Percentiles rank a stretch among this genome's conserved stretches.
Evolutionary conservation across 2,329 filamentous ascomycete genomes (phyloP).

Genomic region (Bisporella sp.): DNA sequence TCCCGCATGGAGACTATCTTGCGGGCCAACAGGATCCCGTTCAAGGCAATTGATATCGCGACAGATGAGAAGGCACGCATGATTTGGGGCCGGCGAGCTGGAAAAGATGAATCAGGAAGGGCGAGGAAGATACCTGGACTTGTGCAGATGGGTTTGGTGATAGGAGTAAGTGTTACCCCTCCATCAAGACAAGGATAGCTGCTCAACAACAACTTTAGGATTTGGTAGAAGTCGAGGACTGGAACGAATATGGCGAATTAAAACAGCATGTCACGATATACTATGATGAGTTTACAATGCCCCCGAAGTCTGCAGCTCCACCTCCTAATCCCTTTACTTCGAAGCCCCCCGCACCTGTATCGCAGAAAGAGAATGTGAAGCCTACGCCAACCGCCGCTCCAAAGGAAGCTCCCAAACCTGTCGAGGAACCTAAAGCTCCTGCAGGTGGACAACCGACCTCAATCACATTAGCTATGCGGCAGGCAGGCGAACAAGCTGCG

Average conservation of each 20-base stretch:
- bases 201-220: constrained; percentile 49
- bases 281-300: constrained; percentile 9
- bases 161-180: constrained; percentile 61
- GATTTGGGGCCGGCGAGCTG: constrained; percentile 79
- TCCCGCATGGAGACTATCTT: constrained; percentile 94
- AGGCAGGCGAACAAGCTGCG: constrained; percentile 58
- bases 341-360: constrained; percentile 1
- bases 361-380: constrained; percentile 24
- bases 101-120: constrained; percentile 57
- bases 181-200: background rate
- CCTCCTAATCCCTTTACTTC: constrained; percentile 9
- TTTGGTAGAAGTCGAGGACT: constrained; percentile 90
- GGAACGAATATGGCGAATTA: constrained; percentile 97
- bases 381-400: constrained; percentile 17
- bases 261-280: constrained; percentile 73
- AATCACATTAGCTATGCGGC: constrained; percentile 40
- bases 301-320: constrained; percentile 20
- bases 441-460: constrained; percentile 17
- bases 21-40: constrained; percentile 88
- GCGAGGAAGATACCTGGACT: constrained; percentile 77
- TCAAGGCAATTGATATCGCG: constrained; percentile 85
- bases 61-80: constrained; percentile 83
- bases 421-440: constrained; percentile 9
- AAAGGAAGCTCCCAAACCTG: constrained; percentile 6
- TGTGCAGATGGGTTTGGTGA: constrained; percentile 76